Evolutionary conservation across 179 eudicot species (phyloP), one percentile per base, ranked within the genome.

Genomic region (Beta corolliflora): DNA sequence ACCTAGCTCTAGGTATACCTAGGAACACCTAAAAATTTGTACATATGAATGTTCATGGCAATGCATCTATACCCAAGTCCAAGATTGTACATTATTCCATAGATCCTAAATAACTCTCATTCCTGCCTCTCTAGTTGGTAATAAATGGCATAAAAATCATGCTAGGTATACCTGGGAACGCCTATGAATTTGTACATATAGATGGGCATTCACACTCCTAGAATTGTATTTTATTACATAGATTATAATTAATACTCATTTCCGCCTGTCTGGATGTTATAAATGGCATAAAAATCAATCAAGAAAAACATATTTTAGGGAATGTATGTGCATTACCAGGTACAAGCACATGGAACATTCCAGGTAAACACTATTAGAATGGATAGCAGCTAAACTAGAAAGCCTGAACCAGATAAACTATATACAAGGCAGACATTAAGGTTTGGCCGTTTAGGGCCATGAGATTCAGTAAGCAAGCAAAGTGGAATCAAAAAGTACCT

Each of bases 401-500:
- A 64, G 48, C 5, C 29, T 48, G 54, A 53, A 19, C 63, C 7
- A 14, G 11, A 60, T 9, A 61, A 25, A 25, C 29, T 25, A 25
- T 25, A 25, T 25, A 25, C 29, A 25, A 25, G 29, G 29, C 29
- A 25, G 29, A 25, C 29, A 25, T 25, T 25, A 50, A 63, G 58
- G 71, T 77, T 63, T 29, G 19, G 29, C 25, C 48, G 45, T 53
- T 1, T 18, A 15, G 4, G 14, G n/a, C 58, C n/a, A 52, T 46
- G 8, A 59, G 29, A 60, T 45, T 48, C 53, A 36, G 55, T 8
- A 46, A 63, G 19, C 45, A 59, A 9, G 58, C 19, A 52, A 48
- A 61, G n/a, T n/a, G 25, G 52, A 13, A 23, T 36, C 2, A 73
- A 29, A 50, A 77, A 58, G 63, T 88, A 91, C 96, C 94, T 80